Evolutionary conservation across 495 filamentous ascomycete genomes (phyloP), one percentile per base, ranked within the genome.

Genomic region (Daldinia concentrica): DNA sequence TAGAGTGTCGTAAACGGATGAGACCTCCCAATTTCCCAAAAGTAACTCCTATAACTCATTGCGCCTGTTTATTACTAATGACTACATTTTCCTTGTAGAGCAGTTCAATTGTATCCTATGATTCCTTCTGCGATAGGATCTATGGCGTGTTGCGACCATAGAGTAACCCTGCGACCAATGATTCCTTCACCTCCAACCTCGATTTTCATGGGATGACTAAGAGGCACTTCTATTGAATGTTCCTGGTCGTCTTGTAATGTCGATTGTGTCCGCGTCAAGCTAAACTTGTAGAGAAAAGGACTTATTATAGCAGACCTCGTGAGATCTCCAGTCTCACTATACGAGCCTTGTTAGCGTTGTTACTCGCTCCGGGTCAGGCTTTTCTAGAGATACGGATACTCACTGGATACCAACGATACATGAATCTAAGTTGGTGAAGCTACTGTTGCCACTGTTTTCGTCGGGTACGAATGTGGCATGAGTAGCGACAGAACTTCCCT

Each of bases 121-220:
- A 85, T 83, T 7, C 83, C 83, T 51, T 85, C 82, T 6, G 77
- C 82, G 9, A 84, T 54, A 14, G 82, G 52, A 39, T 75, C 68
- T 1, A 34, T 67, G 3, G 64, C 66, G 5, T 68, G 50, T 32
- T 70, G 68, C 15, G 63, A 67, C 68, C 72, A 78, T 27, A 85
- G 71, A 9, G 82, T 82, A 15, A 85, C 80, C 22, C 82, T 73
- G 48, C 83, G 76, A 15, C 83, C 83, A 22, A 85, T 84, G 61
- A 85, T 83, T 19, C 83, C 83, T 11, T 81, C 75, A 6, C 68
- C 57, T 2, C 83, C 82, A 14, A 84, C 80, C 22, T 79, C 73
- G 3, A 83, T 72, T 37, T 77, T 78, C 34, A 84, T 67, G 1
- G 79, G 77, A 29, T 74, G 64, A 6, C 63, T 68, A 4, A 85